Percentiles rank a stretch among this genome's conserved stretches.
phyloP scores from a whole-genome alignment of 495 filamentous ascomycete genomes.

The Thozetella sp. region DNA sequence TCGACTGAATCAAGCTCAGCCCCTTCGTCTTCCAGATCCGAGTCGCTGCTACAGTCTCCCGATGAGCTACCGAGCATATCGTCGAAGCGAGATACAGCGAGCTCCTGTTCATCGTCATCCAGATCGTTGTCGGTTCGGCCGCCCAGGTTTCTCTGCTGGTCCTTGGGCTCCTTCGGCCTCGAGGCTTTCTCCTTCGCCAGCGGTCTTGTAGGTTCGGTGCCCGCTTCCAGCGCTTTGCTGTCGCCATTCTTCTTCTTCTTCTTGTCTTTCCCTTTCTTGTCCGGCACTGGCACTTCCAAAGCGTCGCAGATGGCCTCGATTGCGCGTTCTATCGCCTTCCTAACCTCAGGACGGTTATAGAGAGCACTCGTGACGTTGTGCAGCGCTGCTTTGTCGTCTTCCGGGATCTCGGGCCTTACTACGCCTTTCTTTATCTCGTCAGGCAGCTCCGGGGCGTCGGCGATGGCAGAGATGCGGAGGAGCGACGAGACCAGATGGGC shows the following conservation, averaged over 20 bases:
- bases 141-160: constrained; percentile 5
- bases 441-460: constrained; percentile 46
- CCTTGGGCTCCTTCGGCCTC: neutral
- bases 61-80: constrained; percentile 17
- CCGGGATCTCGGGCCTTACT: constrained; percentile 44
- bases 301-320: constrained; percentile 63
- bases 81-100: constrained; percentile 2
- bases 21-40: constrained; percentile 7
- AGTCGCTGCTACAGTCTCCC: neutral
- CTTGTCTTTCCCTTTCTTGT: constrained; percentile 28
- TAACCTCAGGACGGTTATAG: constrained; percentile 75
- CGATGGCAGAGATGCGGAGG: constrained; percentile 71
- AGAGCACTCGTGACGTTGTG: constrained; percentile 81
- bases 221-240: constrained; percentile 8
- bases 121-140: constrained; percentile 18
- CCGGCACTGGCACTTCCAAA: constrained; percentile 58
- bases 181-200: neutral
- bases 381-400: constrained; percentile 44
- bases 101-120: constrained; percentile 6
- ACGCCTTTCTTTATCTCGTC: constrained; percentile 51
- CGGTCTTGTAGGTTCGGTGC: constrained; percentile 1
- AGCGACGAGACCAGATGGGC: constrained; percentile 76
- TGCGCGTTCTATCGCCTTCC: constrained; percentile 63
- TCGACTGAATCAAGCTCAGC: constrained; percentile 8
- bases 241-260: constrained; percentile 17